Evolutionary conservation across 208 protist species (phyloP).

Genomic region (Herpetomonas samuelpessoai): DNA sequence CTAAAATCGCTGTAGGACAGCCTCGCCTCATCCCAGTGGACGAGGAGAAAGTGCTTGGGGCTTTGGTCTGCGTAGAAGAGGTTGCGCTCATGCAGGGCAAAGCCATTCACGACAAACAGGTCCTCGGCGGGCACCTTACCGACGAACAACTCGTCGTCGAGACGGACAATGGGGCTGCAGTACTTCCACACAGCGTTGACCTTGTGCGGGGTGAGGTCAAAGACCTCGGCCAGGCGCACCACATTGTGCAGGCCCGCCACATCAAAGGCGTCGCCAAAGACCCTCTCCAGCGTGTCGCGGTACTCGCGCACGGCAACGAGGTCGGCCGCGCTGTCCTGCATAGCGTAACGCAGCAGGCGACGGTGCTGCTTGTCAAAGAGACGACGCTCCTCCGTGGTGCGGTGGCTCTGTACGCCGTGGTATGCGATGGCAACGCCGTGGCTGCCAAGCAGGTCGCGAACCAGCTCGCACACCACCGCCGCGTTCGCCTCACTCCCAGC

Average conservation of each 20-base stretch:
- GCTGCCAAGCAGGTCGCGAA: constrained; percentile 21
- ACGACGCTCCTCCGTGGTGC: constrained; percentile 18
- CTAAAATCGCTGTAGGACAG: constrained; percentile 53
- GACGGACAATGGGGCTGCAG: constrained; percentile 18
- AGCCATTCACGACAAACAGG: constrained; percentile 57
- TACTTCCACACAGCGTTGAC: constrained; percentile 30
- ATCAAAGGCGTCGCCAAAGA: constrained; percentile 22
- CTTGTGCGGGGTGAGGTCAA: constrained; percentile 24
- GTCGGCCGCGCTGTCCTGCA: constrained; percentile 28
- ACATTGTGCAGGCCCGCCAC: constrained; percentile 25
- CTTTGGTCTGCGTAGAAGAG: constrained; percentile 30
- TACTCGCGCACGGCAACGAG: constrained; percentile 11
- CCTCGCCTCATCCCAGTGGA: constrained; percentile 50
- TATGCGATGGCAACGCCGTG: constrained; percentile 24
- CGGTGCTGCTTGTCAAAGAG: constrained; percentile 32
- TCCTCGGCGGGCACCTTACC: constrained; percentile 31
- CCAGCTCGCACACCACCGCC: constrained; percentile 2
- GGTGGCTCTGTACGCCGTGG: constrained; percentile 6
- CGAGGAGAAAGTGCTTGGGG: constrained; percentile 43
- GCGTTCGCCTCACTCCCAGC: neutral
- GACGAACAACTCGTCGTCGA: constrained; percentile 35
- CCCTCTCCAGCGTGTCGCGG: constrained; percentile 6
- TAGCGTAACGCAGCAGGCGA: constrained; percentile 49
- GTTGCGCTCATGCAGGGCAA: constrained; percentile 32
- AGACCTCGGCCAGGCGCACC: constrained; percentile 23